A percentile compares a stretch with the other conserved stretches of the same genome.
phyloP scores from a whole-genome alignment of 75 land plant species.

The Gnetum montanum region DNA sequence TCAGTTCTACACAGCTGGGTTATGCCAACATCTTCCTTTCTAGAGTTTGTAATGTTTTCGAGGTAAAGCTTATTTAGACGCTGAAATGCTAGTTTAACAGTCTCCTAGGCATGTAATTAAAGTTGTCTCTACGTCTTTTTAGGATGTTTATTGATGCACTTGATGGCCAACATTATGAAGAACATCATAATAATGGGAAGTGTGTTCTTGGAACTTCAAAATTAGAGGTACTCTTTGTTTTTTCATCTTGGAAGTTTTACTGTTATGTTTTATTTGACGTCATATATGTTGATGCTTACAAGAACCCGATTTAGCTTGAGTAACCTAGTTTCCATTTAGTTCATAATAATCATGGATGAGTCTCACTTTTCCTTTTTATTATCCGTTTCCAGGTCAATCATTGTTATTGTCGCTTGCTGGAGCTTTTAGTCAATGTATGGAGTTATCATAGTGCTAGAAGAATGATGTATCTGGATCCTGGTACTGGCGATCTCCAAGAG shows the following conservation, averaged over 20 bases:
- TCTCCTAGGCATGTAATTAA: slow-evolving; percentile 1
- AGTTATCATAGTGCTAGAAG: slow-evolving; percentile 86
- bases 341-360: too few relatives aligned
- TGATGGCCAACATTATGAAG: slow-evolving; percentile 32
- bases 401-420: slow-evolving; percentile 86
- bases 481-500: slow-evolving; percentile 60
- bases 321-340: background rate
- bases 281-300: background rate
- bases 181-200: slow-evolving; percentile 22
- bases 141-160: slow-evolving; percentile 94
- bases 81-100: background rate
- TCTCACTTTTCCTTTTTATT: background rate
- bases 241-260: background rate
- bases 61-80: slow-evolving; percentile 31
- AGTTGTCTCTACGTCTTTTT: background rate
- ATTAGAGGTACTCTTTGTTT: slow-evolving; percentile 44
- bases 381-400: slow-evolving; percentile 58
- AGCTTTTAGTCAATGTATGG: slow-evolving; percentile 89
- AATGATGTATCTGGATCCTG: slow-evolving; percentile 78
- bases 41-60: slow-evolving; percentile 82
- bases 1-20: slow-evolving; percentile 86
- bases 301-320: background rate
- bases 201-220: slow-evolving; percentile 62
- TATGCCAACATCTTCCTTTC: slow-evolving; percentile 89
- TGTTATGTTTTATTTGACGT: background rate